Base-by-base conservation (phyloP, 176 grass and related monocot species). In the Typha latifolia region DNA sequence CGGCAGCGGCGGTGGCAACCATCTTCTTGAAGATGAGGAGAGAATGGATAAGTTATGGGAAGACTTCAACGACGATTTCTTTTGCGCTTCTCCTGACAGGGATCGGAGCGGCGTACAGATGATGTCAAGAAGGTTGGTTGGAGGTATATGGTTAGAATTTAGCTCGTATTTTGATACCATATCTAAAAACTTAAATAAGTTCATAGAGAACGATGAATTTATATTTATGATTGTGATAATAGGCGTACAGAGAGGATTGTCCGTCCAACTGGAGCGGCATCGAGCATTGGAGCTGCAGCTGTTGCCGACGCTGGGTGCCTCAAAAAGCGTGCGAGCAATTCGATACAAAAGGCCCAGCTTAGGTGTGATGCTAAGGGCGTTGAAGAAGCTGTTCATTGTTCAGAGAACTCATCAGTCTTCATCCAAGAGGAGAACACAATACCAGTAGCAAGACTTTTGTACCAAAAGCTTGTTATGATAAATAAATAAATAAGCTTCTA, bases 31-130 rank as follows among this genome's bases (percentile, higher is more conserved):
- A 14, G 63, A 68, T 14, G 74, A 76, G 47, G 73, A 77, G 74
- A 77, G 49, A 34, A 77, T 77, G 74, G 74, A 77, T 24, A 61
- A 65, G 6, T 67, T 77, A 62, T 77, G 74, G 74, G 74, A 77
- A 49, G 64, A 77, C 57, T 77, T 77, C 32, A 29, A 77, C 48
- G 68, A 68, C 61, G 66, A 55, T 8, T 63, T 59, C 32, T 29
- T 32, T 50, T 61, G 66, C 19, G 61, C 49, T 14, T 18, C 13
- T 55, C 16, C n/a, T 0, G 55, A 68, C 59, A 47, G 66, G 16
- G 74, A 67, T 15, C 32, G 63, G 4, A 26, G 56, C 48, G 7
- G 37, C 37, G 29, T 67, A 47, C 66, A 77, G 63, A 77, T 77
- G 8, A 37, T 52, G 14, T 37, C 51, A 68, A 49, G 74, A 52